These are phyloP conservation scores for Funneliformis mosseae DNA, from an alignment of 192 early-diverging fungal genomes.

Conservation along the genomic window DNA sequence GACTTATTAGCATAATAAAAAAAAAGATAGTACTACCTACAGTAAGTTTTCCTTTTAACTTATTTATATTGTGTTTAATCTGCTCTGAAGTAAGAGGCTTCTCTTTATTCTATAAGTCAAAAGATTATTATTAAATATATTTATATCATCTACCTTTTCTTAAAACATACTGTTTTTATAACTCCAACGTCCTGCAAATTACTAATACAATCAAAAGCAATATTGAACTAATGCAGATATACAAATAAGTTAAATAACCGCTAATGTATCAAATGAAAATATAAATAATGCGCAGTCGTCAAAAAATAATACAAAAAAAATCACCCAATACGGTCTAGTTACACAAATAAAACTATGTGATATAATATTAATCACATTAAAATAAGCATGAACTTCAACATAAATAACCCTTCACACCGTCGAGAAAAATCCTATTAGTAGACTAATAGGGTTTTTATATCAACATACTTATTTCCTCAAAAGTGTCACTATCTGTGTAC, in stretches of 20 bases:
- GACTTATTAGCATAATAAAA: neutral
- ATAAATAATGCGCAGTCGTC: neutral
- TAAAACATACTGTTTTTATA: conserved; percentile 14
- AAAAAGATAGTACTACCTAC: neutral
- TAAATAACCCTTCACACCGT: conserved; percentile 15
- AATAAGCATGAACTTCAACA: neutral
- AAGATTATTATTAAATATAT: conserved; percentile 2
- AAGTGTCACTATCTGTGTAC: neutral
- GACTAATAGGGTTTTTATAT: neutral
- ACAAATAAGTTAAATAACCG: conserved; percentile 16
- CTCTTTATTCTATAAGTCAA: neutral
- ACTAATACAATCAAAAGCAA: conserved; percentile 18
- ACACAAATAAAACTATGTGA: conserved; percentile 11
- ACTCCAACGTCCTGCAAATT: conserved; percentile 14
- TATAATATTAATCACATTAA: conserved; percentile 1
- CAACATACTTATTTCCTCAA: neutral
- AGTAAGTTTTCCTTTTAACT: conserved; percentile 1
- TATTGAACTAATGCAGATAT: conserved; percentile 1
- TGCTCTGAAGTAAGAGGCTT: conserved; percentile 7
- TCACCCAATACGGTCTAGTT: conserved; percentile 5
- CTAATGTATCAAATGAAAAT: conserved; percentile 11
- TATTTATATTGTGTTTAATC: conserved; percentile 13
- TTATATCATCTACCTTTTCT: neutral
- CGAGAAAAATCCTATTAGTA: neutral
- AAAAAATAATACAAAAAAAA: conserved; percentile 11